Base-by-base conservation (phyloP, 179 eudicot species). In the Silene coronaria region DNA sequence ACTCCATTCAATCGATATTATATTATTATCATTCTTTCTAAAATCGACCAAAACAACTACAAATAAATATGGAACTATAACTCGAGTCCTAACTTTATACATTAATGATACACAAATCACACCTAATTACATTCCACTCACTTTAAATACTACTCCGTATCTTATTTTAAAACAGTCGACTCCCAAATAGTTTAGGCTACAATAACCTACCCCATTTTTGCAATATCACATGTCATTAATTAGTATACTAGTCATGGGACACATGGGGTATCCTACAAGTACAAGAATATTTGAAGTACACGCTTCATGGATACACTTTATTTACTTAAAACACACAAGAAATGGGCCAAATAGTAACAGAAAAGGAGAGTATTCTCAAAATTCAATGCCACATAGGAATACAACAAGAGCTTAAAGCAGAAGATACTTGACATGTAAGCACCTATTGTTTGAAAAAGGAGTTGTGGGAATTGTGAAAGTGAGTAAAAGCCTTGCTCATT, bases 401-500 rank as follows among this genome's bases (percentile, higher is more conserved):
- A 74, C 28, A 17, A 45, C 5, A 36, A 75, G 51, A 51, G 67
- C 73, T 75, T 80, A 72, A 55, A 75, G 23, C 26, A 75, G 61
- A 80, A 80, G 82, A 67, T 22, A 75, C 63, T 21, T 6, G 36
- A 71, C 48, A 76, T 24, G 67, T 61, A 68, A 75, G 22, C 27
- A 23, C 67, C 67, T 67, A 62, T 45, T 21, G 55, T 42, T 62
- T 1, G 16, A 69, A 34, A 75, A 80, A 63, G 64, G 23, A 16
- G 17, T 19, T 23, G 55, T 64, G 68, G 73, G 71, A 42, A 80
- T 46, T 32, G 76, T 80, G 36, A 76, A 76, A 76, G 82, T 72
- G 55, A 26, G 48, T 19, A 38, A 9, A 76, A 53, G 0, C 48
- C 68, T 57, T 19, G 16, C 68, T 76, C 0, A 80, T 76, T 66